Base-by-base conservation (phyloP, 768 basidiomycete genomes). In the Psilocybe sp. region DNA sequence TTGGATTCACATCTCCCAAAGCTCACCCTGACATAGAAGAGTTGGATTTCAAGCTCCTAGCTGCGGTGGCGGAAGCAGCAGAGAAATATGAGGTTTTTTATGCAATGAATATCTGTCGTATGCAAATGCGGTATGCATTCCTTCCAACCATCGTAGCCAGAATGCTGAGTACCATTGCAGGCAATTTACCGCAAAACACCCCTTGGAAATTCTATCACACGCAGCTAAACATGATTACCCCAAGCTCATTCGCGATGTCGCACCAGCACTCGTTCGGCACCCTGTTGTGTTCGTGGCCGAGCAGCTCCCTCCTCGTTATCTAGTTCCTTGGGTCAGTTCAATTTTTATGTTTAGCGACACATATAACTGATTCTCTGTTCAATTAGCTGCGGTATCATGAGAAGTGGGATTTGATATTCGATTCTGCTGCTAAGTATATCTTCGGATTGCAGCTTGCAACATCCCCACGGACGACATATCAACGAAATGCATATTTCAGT, bases 61-160 rank as follows among this genome's bases (percentile, higher is more conserved):
- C 47, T 0, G 47, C 40, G 3, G 35, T 66, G 14, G 63, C 65
- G 0, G 63, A 67, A 35, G 65, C 67, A 11, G 59, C 57, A 12
- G 64, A 63, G 44, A 64, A 63, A 38, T 65, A 64, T 40, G 61
- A 63, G 41, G 60, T 64, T 9, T 67, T 58, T 41, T 49, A 56
- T 31, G 62, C 60, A 1, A 64, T 66, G 56, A 59, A 57, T 18
- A 50, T 58, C 7, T 64, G 63, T 46, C 51, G 52, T 32, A 44
- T 49, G 12, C 54, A 54, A n/a, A 61, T 64, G 61, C 55, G 42
- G 64, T 64, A 37, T n/a, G 50, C 47, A 11, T 16, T 42, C 8
- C 10, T 11, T 44, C 15, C 18, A 33, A n/a, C n/a, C n/a, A 10
- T 36, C 38, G 10, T 39, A 39, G 34, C 41, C 31, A 12, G 19